phyloP scores from a whole-genome alignment of 169 alveolate species.

The Babesia sp. region DNA sequence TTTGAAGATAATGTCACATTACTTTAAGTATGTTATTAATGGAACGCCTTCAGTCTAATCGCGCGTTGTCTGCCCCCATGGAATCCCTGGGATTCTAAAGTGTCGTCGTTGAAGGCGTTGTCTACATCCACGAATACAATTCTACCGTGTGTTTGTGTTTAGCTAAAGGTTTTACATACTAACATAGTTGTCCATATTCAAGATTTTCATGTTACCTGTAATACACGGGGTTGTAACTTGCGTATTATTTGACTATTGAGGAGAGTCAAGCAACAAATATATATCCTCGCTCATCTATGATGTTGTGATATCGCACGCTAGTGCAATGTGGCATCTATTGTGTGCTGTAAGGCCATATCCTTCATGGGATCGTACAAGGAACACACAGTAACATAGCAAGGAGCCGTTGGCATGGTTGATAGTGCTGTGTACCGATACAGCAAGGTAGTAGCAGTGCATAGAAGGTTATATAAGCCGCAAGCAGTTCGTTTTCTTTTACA shows the following conservation, averaged over 20 bases:
- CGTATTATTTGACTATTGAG: background rate
- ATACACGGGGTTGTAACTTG: background rate
- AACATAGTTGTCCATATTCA: background rate
- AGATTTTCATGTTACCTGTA: background rate
- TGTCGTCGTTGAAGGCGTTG: background rate
- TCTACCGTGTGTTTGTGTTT: background rate
- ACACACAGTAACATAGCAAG: background rate
- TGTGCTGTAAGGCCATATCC: too few species aligned
- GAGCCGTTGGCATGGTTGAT: background rate
- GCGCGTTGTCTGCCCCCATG: slow-evolving; percentile 11
- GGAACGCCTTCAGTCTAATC: too few species aligned
- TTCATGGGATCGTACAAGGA: slow-evolving; percentile 1
- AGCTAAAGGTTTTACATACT: background rate
- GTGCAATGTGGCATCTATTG: background rate
- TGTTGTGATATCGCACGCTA: background rate
- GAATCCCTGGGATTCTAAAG: background rate
- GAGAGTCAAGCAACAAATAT: background rate
- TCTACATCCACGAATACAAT: background rate
- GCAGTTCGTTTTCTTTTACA: background rate
- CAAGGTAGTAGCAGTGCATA: background rate
- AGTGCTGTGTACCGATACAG: background rate
- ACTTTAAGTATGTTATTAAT: too few species aligned
- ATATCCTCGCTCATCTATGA: background rate
- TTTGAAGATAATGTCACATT: too few species aligned
- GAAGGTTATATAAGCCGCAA: background rate